Evolutionary conservation across 495 filamentous ascomycete genomes (phyloP), one percentile per base, ranked within the genome.

Genomic region (Penicillium tannophilum): DNA sequence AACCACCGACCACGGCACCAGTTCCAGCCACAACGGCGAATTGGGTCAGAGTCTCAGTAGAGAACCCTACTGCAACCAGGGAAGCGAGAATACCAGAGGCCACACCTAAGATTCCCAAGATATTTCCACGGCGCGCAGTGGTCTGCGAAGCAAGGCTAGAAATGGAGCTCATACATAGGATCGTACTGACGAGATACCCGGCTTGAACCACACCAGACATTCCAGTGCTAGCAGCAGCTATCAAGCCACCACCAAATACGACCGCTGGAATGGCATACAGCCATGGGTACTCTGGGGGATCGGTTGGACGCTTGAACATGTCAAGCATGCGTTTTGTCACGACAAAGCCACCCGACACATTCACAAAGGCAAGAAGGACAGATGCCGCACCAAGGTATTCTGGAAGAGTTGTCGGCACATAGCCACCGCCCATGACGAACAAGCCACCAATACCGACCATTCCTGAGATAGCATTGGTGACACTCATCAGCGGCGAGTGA

Each of bases 301-400:
- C 90, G 19, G 88, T 91, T 3, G 87, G 83, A 76, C 86, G 84
- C 58, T 88, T 88, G 70, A 93, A 93, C 90, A 93, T 93, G 65
- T 93, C 89, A n/a, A 93, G 79, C 90, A 93, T 93, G 63, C 90
- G 85, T 72, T 92, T 92, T 4, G 89, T 90, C 49, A 93, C 88
- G 16, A 91, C 88, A 64, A 93, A 93, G 2, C 90, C 90, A 20
- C 90, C 90, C 11, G 87, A 86, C 6, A 93, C 82, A 69, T 93
- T 93, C 56, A 91, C 88, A 65, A 90, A 93, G 8, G 90, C 89
- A 42, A 93, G 71, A 4, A 92, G 81, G 11, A 93, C 90, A 11
- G 89, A 92, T 1, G 81, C 72, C n/a, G 90, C 86, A 52, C 90
- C 90, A 36, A 93, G 80, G 2, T 73, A 73, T 68, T 93, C 89